These are phyloP conservation scores for Leishmania tropica DNA, from an alignment of 208 protist species.

Conservation along the genomic window DNA sequence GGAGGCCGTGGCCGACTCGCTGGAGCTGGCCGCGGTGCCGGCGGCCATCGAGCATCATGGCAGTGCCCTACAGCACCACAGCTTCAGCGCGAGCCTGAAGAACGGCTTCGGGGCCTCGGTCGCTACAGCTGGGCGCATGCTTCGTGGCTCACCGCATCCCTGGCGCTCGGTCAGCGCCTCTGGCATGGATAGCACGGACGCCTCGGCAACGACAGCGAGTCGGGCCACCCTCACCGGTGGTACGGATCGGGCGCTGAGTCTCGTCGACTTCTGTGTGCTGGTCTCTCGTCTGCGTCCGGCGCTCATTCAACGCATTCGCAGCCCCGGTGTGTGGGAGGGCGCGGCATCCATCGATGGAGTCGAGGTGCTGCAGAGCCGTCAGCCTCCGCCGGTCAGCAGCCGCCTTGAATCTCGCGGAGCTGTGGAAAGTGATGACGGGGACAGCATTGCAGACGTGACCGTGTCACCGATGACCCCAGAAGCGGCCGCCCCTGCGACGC, in stretches of 20 bases:
- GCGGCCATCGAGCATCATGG: background rate
- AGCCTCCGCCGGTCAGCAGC: background rate
- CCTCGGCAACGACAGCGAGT: background rate
- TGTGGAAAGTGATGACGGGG: background rate
- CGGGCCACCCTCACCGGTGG: slow-evolving; percentile 16
- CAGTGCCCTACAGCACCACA: background rate
- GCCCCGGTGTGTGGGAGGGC: slow-evolving; percentile 20
- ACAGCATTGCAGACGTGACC: slow-evolving; percentile 30
- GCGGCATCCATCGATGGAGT: background rate
- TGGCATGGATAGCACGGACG: background rate
- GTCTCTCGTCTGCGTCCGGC: slow-evolving; percentile 62
- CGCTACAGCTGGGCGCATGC: background rate
- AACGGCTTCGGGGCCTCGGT: background rate
- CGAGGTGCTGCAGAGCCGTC: background rate
- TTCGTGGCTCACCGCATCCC: background rate
- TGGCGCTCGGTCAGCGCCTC: background rate
- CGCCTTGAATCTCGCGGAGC: too few species aligned
- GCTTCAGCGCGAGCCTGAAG: background rate
- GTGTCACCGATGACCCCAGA: slow-evolving; percentile 36
- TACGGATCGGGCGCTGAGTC: slow-evolving; percentile 20
- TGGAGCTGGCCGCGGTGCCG: slow-evolving; percentile 35
- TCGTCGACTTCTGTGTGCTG: slow-evolving; percentile 71
- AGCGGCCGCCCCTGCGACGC: slow-evolving; percentile 13
- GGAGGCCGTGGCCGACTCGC: slow-evolving; percentile 64
- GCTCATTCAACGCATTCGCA: slow-evolving; percentile 58